A percentile compares a stretch with the other conserved stretches of the same genome.
phyloP scores from a whole-genome alignment of 345 rosid species.

The Abelmoschus esculentus region DNA sequence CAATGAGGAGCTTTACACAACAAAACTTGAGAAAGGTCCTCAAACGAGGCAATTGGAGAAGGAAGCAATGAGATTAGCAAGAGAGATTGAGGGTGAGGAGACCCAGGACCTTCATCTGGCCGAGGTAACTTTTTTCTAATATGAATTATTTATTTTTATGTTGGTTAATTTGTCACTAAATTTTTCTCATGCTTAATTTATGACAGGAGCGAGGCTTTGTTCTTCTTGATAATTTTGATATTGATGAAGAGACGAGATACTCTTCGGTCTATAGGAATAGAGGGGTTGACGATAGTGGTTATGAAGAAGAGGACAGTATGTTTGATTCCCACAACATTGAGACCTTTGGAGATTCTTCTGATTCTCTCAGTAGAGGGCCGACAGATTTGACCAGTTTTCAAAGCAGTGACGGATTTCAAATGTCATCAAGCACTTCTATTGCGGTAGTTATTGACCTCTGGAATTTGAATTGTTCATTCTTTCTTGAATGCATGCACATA shows the following conservation, averaged over 20 bases:
- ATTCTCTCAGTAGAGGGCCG: constrained; percentile 30
- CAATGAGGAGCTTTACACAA: constrained; percentile 78
- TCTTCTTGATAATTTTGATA: constrained; percentile 43
- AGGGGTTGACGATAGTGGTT: constrained; percentile 67
- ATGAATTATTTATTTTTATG: constrained; percentile 8
- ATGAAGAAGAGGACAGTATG: constrained; percentile 53
- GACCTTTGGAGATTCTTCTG: constrained; percentile 53
- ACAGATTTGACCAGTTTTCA: constrained; percentile 36
- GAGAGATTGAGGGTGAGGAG: constrained; percentile 87
- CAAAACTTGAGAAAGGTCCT: constrained; percentile 73
- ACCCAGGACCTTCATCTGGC: constrained; percentile 84
- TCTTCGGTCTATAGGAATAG: constrained; percentile 65
- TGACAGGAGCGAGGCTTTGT: constrained; percentile 81
- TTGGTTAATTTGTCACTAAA: not conserved
- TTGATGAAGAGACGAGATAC: constrained; percentile 81
- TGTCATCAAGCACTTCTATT: constrained; percentile 35
- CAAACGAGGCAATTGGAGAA: constrained; percentile 52
- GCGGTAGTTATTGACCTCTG: constrained; percentile 29
- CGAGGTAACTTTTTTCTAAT: constrained; percentile 44
- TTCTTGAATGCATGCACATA: not conserved
- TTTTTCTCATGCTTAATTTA: constrained; percentile 14
- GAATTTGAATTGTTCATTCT: not conserved
- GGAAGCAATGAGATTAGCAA: constrained; percentile 75
- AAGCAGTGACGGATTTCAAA: constrained; percentile 31
- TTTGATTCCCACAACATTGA: constrained; percentile 51